These are phyloP conservation scores for Scheffersomyces ergatensis DNA, from an alignment of 805 yeast genomes.

Conservation along the genomic window DNA sequence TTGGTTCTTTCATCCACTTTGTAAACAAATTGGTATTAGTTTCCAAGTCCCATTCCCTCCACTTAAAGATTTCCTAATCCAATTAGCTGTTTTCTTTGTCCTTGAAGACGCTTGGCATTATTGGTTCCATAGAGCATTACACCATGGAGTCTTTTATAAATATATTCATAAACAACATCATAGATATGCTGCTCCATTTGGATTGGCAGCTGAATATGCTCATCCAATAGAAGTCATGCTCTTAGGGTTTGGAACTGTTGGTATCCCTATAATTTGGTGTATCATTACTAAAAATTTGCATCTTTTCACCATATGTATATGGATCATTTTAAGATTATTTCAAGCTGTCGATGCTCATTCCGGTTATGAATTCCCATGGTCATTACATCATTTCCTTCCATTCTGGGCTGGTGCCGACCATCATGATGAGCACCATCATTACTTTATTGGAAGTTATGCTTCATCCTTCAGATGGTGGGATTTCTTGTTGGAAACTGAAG, in stretches of 20 bases:
- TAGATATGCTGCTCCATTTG: conserved; percentile 61
- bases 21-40: conserved; percentile 46
- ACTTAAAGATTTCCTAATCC: conserved; percentile 36
- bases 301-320: conserved; percentile 50
- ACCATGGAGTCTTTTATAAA: conserved; percentile 54
- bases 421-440: conserved; percentile 60
- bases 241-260: conserved; percentile 59
- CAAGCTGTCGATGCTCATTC: conserved; percentile 64
- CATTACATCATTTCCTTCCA: conserved; percentile 54
- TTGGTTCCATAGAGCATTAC: conserved; percentile 57
- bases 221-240: conserved; percentile 59
- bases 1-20: conserved; percentile 61
- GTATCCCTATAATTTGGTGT: conserved; percentile 57
- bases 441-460: conserved; percentile 58
- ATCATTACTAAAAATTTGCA: conserved; percentile 46
- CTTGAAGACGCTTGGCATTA: conserved; percentile 62
- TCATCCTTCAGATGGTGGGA: conserved; percentile 62
- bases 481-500: conserved; percentile 49
- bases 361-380: conserved; percentile 64
- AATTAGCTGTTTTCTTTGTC: conserved; percentile 49
- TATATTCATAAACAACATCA: conserved; percentile 61
- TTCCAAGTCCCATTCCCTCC: conserved; percentile 55
- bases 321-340: conserved; percentile 52
- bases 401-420: conserved; percentile 68
- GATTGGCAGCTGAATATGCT: conserved; percentile 60